These are phyloP conservation scores for Aspergillus ostianus DNA, from an alignment of 495 filamentous ascomycete genomes.

Conservation along the genomic window DNA sequence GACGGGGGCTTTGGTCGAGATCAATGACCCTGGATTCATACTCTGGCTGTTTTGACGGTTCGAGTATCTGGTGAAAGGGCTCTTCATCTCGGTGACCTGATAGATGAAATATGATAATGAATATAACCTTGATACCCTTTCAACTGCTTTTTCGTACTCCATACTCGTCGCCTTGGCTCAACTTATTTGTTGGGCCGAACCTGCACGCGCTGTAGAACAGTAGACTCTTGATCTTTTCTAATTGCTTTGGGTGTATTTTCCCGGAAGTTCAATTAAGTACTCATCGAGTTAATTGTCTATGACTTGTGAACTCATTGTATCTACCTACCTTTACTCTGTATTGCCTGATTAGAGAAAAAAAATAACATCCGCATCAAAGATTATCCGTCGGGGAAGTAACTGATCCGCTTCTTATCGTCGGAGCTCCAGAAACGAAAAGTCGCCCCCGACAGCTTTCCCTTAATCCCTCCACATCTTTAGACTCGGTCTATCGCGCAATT, in stretches of 20 bases:
- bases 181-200: too few species aligned
- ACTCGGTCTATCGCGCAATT: neutral
- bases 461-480: neutral
- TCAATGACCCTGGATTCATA: slow-evolving; percentile 19
- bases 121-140: neutral
- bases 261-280: too few species aligned
- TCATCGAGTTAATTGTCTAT: too few species aligned
- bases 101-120: neutral
- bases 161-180: neutral
- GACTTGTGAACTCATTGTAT: too few species aligned
- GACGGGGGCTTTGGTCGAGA: neutral
- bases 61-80: slow-evolving; percentile 11
- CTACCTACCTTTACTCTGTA: too few species aligned
- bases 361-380: slow-evolving; percentile 24
- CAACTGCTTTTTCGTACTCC: neutral
- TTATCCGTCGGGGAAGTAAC: slow-evolving; percentile 19
- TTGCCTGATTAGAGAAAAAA: too few species aligned
- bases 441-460: neutral
- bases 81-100: neutral
- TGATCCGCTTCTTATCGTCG: slow-evolving; percentile 21
- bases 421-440: slow-evolving; percentile 6
- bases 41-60: neutral
- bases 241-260: too few species aligned
- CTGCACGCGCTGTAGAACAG: too few species aligned
- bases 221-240: too few species aligned